Evolutionary conservation across 352 stramenopile species (phyloP), one percentile per base, ranked within the genome.

Genomic region (Plasmopara halstedii): DNA sequence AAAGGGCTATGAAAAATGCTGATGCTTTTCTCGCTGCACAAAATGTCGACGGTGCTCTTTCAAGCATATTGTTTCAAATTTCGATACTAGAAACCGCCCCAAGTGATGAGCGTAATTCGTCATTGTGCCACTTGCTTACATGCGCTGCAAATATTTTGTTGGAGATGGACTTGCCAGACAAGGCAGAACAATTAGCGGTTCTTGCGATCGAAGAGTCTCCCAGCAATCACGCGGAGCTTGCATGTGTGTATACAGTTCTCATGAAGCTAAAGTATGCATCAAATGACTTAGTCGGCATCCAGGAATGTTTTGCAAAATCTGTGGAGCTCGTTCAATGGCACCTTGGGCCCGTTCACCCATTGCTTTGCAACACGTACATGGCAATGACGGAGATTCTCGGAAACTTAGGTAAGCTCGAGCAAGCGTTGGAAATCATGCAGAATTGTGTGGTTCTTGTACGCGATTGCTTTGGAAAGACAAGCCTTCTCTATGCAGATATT

Each of bases 401-500:
- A 2, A 40, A 59, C 2, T 26, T 49, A 13, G 44, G 56, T 3
- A 55, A 79, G 10, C 22, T 37, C 0, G 48, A 62, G 11, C 56
- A 62, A 55, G 62, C 65, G 0, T 31, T 67, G n/a, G 26, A 54
- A 14, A 43, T 50, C 13, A 25, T 71, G 1, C 43, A 56, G 14
- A 50, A 17, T 20, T 77, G 64, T 31, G 47, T 67, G 2, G 33
- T 31, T 7, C 49, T 73, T 2, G 59, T 59, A 6, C 67, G 69
- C 6, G 58, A 79, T 33, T 65, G 58, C 11, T 80, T 70, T 37
- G 73, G 77, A 1, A 66, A 62, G 11, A 51, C 27, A 3, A 85
- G 67, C 21, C n/a, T 79, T 13, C 37, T 61, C 1, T 88, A 78
- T 14, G 72, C 72, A 1, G 62, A 84, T 11, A 50, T 78, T 1